Evolutionary conservation across 768 basidiomycete species (phyloP), one percentile per base, ranked within the genome.

Genomic region (Pleurotus ostreatus): DNA sequence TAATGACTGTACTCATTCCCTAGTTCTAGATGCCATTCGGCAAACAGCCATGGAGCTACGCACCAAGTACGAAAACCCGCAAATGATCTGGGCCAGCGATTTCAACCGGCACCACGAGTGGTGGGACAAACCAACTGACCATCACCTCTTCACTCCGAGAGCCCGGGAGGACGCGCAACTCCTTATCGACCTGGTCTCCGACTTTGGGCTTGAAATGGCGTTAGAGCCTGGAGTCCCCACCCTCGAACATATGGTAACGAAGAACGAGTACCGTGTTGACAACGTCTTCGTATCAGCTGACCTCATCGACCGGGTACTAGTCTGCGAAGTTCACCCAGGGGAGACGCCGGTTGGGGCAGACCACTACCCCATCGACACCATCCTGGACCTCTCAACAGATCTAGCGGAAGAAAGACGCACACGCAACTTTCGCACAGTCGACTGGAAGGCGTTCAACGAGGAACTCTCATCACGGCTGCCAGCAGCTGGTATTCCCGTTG

Each of bases 61-160:
- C 7, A 8, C 26, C 5, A 30, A 30, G 26, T 60, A 41, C 55
- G 45, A 61, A 8, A 18, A 37, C 5, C 25, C 30, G 2, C 43
- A 61, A 7, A 13, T 68, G 5, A 55, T 74, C 2, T 76, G 72
- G 75, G 39, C 61, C 0, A 70, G 78, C 0, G 70, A 78, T 60
- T 78, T 76, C 65, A 77, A 77, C 55, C 46, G 67, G 15, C 75
- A 78, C 56, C 71, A 77, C 61, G 71, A 68, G 0, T 20, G 70
- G 7, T 78, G 77, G 77, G 75, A 78, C 18, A 56, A 67, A 4
- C 56, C 63, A 0, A 40, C 48, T 7, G 67, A 72, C 46, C 48
- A 48, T 7, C 68, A 69, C 46, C 71, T 81, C 0, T 73, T 79
- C 61, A 76, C 71, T 1, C 30, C 30, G 0, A 8, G 47, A 6